Base-by-base conservation (phyloP, 805 yeast genomes). In the Cyberlindnera mrakii region DNA sequence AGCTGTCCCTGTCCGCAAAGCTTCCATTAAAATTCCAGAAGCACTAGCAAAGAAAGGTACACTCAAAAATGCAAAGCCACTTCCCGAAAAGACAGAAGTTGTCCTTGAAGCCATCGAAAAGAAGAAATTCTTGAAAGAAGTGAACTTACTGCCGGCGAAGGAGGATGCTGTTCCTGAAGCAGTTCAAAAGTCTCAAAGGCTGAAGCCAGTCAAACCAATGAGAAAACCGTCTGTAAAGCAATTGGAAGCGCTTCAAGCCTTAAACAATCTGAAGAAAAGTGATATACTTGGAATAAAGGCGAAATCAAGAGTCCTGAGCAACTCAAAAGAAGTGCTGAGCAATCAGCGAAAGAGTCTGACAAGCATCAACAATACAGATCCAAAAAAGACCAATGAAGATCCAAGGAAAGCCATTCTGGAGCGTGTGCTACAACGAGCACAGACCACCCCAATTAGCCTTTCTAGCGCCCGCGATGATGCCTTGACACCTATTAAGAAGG, bases 241-340 rank as follows among this genome's bases (percentile, higher is more conserved):
- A 17, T 14, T 53, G n/a, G 57, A 53, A 39, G 57, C 57, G 3
- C 39, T 53, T 2, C 29, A 46, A 16, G 37, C 35, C 1, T 23
- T 51, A 29, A 47, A 42, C 17, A 42, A 33, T 6, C 27, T 56
- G 17, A 55, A 57, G 34, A 52, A 48, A 27, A 40, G 42, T 5
- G 39, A 27, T 3, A 18, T 38, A 9, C 49, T 54, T 3, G 41
- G 15, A 4, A 29, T 43, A 10, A 52, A 50, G 33, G 40, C 54
- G 17, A 56, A 53, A 30, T 44, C 39, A 20, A 50, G 59, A 41
- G 49, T 48, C n/a, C 37, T 48, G 9, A 53, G 58, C 37, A 46
- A 51, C 7, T 54, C 60, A 1, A 52, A 42, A 27, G 50, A 49
- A 10, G 19, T 49, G 4, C 32, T 56, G 30, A 33, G 37, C 15